Conservation (phyloP, 768 basidiomycete species). For the Trametes maxima region DNA sequence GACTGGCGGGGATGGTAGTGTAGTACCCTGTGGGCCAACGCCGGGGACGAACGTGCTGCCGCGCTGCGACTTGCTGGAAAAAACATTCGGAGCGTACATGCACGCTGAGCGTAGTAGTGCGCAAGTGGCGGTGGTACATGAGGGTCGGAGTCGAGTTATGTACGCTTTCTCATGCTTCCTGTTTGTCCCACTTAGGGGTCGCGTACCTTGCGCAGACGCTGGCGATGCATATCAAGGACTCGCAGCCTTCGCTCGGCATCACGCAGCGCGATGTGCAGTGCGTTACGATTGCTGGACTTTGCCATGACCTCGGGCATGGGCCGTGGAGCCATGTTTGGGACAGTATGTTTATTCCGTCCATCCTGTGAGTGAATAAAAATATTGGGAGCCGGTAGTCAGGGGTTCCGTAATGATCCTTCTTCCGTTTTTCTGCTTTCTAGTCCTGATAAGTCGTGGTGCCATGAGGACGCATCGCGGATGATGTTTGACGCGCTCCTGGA, state of each 20-base stretch:
- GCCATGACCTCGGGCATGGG: slow-evolving; percentile 85
- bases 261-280: slow-evolving; percentile 74
- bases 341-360: slow-evolving; percentile 64
- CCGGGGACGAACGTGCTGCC: too few relatives aligned
- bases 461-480: slow-evolving; percentile 80
- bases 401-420: neutral
- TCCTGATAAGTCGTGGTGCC: slow-evolving; percentile 58
- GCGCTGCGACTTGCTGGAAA: too few relatives aligned
- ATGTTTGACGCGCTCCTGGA: slow-evolving; percentile 75
- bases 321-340: slow-evolving; percentile 91
- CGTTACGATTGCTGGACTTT: slow-evolving; percentile 78
- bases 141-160: neutral
- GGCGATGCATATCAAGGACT: slow-evolving; percentile 54
- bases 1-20: neutral
- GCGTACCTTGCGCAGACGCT: slow-evolving; percentile 71
- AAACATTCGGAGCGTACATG: too few relatives aligned
- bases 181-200: slow-evolving; percentile 55
- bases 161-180: neutral
- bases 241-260: slow-evolving; percentile 65
- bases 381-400: too few relatives aligned
- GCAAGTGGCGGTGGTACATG: neutral
- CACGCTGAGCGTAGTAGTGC: too few relatives aligned
- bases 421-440: slow-evolving; percentile 33
- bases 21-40: neutral
- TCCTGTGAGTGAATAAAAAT: too few relatives aligned